A percentile compares a stretch with the other conserved stretches of the same genome.
Conservation (phyloP, 108 stramenopile genomes). For the Pseudonitzschia delicatissima region DNA sequence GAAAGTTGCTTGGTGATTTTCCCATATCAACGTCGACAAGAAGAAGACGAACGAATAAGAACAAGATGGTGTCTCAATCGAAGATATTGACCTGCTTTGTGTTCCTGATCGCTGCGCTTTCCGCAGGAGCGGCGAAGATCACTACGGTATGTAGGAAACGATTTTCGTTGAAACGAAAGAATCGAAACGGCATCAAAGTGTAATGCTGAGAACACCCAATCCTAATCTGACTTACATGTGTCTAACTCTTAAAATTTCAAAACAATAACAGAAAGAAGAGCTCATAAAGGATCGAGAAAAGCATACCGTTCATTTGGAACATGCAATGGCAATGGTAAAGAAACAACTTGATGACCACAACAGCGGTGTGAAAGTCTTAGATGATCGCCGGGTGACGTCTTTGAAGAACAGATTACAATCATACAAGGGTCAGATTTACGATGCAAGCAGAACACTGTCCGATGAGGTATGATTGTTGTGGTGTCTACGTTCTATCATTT, state of each 20-base stretch:
- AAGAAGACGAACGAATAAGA: neutral
- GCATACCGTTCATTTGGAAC: conserved; percentile 8
- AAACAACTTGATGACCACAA: conserved; percentile 5
- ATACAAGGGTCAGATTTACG: conserved; percentile 19
- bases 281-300: conserved; percentile 9
- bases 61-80: neutral
- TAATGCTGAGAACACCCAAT: too few species aligned
- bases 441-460: conserved; percentile 1
- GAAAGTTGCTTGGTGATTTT: too few species aligned
- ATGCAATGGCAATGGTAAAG: conserved; percentile 10
- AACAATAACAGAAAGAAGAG: conserved; percentile 7
- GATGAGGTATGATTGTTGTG: conserved; percentile 23
- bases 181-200: too few species aligned
- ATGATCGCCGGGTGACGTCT: conserved; percentile 10
- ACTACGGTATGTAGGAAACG: conserved; percentile 4
- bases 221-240: too few species aligned
- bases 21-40: neutral
- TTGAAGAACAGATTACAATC: conserved; percentile 4
- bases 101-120: neutral
- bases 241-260: too few species aligned
- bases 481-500: too few species aligned
- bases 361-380: neutral
- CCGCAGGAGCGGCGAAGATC: neutral
- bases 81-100: neutral
- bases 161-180: too few species aligned